These are phyloP conservation scores for Thielaviopsis populi DNA, from an alignment of 2,329 filamentous ascomycete species.

Conservation along the genomic window DNA sequence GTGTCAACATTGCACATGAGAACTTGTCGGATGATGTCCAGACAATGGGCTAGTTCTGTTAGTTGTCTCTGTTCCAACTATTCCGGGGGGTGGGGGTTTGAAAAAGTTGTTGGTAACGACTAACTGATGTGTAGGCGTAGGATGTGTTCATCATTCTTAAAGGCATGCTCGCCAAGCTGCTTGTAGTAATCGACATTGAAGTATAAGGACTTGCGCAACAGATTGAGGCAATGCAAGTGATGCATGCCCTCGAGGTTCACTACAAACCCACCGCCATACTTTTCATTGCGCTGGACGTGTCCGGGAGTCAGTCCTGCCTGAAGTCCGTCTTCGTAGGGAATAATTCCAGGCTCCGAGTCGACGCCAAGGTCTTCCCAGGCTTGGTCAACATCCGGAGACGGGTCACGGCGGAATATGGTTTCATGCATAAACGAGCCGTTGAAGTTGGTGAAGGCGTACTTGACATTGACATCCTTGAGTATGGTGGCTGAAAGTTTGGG, in stretches of 20 bases:
- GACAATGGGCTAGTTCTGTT: conserved; percentile 35
- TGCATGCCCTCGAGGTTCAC: conserved; percentile 44
- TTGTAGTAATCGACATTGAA: conserved; percentile 47
- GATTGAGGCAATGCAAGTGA: conserved; percentile 46
- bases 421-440: conserved; percentile 43
- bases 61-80: not conserved
- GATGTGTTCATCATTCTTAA: conserved; percentile 39
- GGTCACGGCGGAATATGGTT: conserved; percentile 36
- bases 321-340: conserved; percentile 34
- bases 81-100: not conserved
- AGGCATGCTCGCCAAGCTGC: conserved; percentile 34
- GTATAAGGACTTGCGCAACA: conserved; percentile 41
- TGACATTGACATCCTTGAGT: conserved; percentile 24
- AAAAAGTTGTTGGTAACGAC: not conserved
- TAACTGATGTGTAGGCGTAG: conserved; percentile 41
- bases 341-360: conserved; percentile 33
- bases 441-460: conserved; percentile 28
- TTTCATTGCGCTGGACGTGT: conserved; percentile 39
- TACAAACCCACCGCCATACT: conserved; percentile 43
- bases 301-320: conserved; percentile 35
- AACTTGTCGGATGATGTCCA: conserved; percentile 46
- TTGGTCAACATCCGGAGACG: conserved; percentile 38
- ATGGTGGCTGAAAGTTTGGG: conserved; percentile 22
- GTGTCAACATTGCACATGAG: conserved; percentile 49
- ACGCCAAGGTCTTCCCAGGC: conserved; percentile 35